Base-by-base conservation (phyloP, 106 monocot species). In the Apostasia shenzhenica region DNA sequence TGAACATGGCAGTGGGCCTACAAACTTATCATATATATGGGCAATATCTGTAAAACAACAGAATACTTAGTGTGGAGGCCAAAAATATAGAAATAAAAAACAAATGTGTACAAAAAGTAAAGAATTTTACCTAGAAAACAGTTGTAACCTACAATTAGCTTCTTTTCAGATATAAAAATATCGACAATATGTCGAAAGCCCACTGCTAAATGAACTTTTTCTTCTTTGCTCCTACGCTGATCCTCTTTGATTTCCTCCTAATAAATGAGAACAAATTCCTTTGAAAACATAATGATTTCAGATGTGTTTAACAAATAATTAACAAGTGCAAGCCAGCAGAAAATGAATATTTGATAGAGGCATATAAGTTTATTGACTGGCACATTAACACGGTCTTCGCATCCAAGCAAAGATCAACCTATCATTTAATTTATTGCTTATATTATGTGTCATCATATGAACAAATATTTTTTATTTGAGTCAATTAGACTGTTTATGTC, bases 171-270 rank as follows among this genome's bases (percentile, higher is more conserved):
- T 40, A 77, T 63, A 79, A 99, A 87, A 73, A 93, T 85, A 76
- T 99, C 99, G 55, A 99, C 80, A 49, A 99, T 83, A 74, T 88
- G 92, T 41, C 99, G 92, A 71, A 99, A 93, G 39, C 92, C 99
- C n/a, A 93, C 79, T 37, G 99, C 89, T 68, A 71, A 77, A 41
- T 45, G 68, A 67, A 92, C 69, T 53, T 75, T 92, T 76, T 55
- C 69, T 75, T 85, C 77, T 9, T 47, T 70, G 40, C 47, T 76
- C 14, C 54, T 72, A 46, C 62, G 61, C 63, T 69, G 51, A 85
- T 92, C 92, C 60, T 79, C 79, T 76, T 69, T 53, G 40, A 92
- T 75, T 63, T 92, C 85, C 75, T 81, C 77, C 95, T 97, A 65
- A 48, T 46, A 65, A 62, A 49, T 5, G 47, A 65, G 8, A 26